Evolutionary conservation across 345 rosid species (phyloP).

Genomic region (Boechera divaricarpa): DNA sequence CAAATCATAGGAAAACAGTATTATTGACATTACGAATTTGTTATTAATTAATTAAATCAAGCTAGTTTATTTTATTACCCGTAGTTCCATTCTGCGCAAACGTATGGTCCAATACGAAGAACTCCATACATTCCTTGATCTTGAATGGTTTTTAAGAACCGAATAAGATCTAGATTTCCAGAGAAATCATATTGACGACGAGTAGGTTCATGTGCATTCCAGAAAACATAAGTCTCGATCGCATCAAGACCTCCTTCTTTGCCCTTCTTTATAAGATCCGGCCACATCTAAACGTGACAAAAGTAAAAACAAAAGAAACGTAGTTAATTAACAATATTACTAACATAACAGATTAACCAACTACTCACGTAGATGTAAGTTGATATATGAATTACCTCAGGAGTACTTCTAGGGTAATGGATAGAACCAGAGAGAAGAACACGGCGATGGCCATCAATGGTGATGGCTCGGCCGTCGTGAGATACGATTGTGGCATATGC

Average conservation of each 20-base stretch:
- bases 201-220: slow-evolving; percentile 61
- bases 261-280: slow-evolving; percentile 54
- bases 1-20: no score
- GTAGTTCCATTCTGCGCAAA: slow-evolving; percentile 68
- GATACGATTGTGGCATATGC: slow-evolving; percentile 35
- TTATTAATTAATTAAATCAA: not conserved
- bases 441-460: slow-evolving; percentile 57
- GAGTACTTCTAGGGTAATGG: slow-evolving; percentile 61
- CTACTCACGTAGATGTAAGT: not conserved
- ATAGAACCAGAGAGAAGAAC: slow-evolving; percentile 55
- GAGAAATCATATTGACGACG: slow-evolving; percentile 55
- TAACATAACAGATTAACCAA: not conserved
- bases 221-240: slow-evolving; percentile 61
- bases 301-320: not conserved
- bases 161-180: slow-evolving; percentile 52
- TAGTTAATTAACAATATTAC: not conserved
- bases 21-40: no score
- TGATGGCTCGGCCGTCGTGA: slow-evolving; percentile 51
- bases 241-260: slow-evolving; percentile 64
- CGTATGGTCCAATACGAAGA: slow-evolving; percentile 62
- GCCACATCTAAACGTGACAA: slow-evolving; percentile 57
- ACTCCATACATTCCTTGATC: slow-evolving; percentile 51
- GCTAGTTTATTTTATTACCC: slow-evolving; percentile 37
- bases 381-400: slow-evolving; percentile 39
- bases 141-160: slow-evolving; percentile 52